These are phyloP conservation scores for Phytophthora brassicae DNA, from an alignment of 352 stramenopile genomes.

Conservation along the genomic window DNA sequence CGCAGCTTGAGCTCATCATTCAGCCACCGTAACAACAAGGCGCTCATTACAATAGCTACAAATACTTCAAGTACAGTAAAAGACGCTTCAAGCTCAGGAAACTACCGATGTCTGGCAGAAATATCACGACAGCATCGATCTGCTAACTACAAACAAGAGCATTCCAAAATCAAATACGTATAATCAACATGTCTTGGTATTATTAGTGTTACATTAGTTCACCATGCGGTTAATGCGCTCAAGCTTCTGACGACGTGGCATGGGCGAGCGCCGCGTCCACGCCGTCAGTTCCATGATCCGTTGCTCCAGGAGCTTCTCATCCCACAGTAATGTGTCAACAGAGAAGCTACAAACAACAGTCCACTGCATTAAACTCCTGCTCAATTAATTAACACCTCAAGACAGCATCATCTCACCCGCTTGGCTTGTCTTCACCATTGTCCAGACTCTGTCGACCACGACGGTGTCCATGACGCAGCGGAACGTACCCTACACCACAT, in stretches of 20 bases:
- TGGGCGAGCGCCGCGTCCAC: conserved; percentile 56
- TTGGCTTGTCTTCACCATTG: conserved; percentile 13
- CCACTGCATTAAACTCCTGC: background rate
- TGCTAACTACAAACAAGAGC: conserved; percentile 6
- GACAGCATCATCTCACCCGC: conserved; percentile 32
- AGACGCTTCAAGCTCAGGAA: background rate
- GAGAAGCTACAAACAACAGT: conserved; percentile 49
- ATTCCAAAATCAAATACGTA: conserved; percentile 10
- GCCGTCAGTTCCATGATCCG: conserved; percentile 63
- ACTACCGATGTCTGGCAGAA: conserved; percentile 31
- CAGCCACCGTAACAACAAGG: conserved; percentile 64
- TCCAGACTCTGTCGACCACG: conserved; percentile 20
- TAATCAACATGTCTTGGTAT: conserved; percentile 32
- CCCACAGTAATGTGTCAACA: conserved; percentile 71
- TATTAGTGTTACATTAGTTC: conserved; percentile 52
- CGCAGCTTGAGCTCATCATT: conserved; percentile 62
- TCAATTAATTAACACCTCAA: background rate
- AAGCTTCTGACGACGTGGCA: conserved; percentile 61
- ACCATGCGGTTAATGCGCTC: conserved; percentile 71
- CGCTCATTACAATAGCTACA: conserved; percentile 40
- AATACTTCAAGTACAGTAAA: background rate
- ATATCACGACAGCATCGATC: conserved; percentile 6
- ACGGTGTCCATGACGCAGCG: conserved; percentile 53
- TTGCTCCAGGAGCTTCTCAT: conserved; percentile 62
- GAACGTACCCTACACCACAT: conserved; percentile 48